Percentiles rank a stretch among this genome's conserved stretches.
Conservation (phyloP, 805 yeast genomes). For the Kodamaea lidongshanica region DNA sequence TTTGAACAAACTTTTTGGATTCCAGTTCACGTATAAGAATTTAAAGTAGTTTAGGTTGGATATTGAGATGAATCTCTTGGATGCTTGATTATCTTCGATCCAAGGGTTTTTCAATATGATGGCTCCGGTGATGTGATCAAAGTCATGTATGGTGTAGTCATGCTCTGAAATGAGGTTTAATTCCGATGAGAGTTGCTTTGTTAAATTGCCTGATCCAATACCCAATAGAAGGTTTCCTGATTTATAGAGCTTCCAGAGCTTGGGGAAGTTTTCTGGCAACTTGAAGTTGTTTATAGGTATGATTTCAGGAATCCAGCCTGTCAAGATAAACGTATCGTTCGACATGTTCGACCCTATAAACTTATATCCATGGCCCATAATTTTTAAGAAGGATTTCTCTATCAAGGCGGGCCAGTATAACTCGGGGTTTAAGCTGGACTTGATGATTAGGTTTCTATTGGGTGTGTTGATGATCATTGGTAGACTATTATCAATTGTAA, state of each 20-base stretch:
- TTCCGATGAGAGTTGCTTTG: conserved; percentile 25
- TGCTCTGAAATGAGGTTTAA: conserved; percentile 50
- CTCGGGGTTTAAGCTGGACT: conserved; percentile 26
- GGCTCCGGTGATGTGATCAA: conserved; percentile 17
- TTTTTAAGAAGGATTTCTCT: conserved; percentile 68
- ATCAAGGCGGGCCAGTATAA: conserved; percentile 64
- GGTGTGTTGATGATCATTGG: conserved; percentile 28
- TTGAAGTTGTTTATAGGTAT: conserved; percentile 34
- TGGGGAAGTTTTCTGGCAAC: conserved; percentile 17
- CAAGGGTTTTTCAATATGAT: conserved; percentile 32
- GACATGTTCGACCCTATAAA: conserved; percentile 73
- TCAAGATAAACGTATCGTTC: conserved; percentile 55
- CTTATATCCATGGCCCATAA: conserved; percentile 53
- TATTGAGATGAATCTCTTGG: conserved; percentile 14
- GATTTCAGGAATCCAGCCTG: conserved; percentile 71
- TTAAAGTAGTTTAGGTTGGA: conserved; percentile 25
- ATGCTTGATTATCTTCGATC: conserved; percentile 17
- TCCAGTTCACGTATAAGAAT: conserved; percentile 68
- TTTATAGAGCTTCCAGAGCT: conserved; percentile 21
- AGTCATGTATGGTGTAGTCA: conserved; percentile 53
- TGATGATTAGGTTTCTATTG: conserved; percentile 26
- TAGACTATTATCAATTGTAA: conserved; percentile 41
- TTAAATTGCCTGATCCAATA: conserved; percentile 57
- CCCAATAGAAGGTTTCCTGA: conserved; percentile 45
- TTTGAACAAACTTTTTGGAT: conserved; percentile 25